These are phyloP conservation scores for Sergeia podlipaevii DNA, from an alignment of 208 protist genomes.

Conservation along the genomic window DNA sequence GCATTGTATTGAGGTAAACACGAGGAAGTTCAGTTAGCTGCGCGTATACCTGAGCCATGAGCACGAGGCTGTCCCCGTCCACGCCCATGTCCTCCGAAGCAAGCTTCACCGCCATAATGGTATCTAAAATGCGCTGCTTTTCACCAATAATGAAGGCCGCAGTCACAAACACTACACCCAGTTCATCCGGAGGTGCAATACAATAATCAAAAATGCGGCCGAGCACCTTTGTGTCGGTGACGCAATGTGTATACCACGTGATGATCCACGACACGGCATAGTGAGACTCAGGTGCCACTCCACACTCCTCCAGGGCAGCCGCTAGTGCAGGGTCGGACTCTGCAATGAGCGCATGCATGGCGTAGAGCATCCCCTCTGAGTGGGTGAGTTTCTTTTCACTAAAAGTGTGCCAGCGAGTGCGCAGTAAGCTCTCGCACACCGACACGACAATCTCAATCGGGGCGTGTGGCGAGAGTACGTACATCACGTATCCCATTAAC, in stretches of 20 bases:
- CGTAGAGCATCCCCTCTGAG: conserved; percentile 75
- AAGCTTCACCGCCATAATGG: conserved; percentile 29
- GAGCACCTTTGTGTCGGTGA: conserved; percentile 38
- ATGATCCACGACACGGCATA: conserved; percentile 87
- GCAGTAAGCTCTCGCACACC: conserved; percentile 61
- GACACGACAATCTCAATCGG: conserved; percentile 35
- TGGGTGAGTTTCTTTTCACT: conserved; percentile 38
- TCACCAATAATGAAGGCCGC: conserved; percentile 61
- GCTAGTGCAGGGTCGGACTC: conserved; percentile 55
- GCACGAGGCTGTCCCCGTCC: conserved; percentile 10
- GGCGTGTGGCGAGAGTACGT: conserved; percentile 37
- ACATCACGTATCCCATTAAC: conserved; percentile 81
- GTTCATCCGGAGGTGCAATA: conserved; percentile 32
- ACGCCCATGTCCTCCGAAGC: conserved; percentile 26
- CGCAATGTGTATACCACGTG: conserved; percentile 78
- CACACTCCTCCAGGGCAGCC: conserved; percentile 48
- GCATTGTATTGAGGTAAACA: conserved; percentile 27
- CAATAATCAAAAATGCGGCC: conserved; percentile 77
- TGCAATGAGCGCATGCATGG: conserved; percentile 65
- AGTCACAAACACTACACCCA: conserved; percentile 71
- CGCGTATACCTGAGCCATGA: conserved; percentile 74
- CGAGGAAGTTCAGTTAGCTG: conserved; percentile 45
- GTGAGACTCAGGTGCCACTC: conserved; percentile 79
- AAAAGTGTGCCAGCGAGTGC: conserved; percentile 55
- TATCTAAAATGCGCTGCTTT: conserved; percentile 41